Evolutionary conservation across 176 grass and related monocot genomes (phyloP).

Genomic region (Oryza punctata): DNA sequence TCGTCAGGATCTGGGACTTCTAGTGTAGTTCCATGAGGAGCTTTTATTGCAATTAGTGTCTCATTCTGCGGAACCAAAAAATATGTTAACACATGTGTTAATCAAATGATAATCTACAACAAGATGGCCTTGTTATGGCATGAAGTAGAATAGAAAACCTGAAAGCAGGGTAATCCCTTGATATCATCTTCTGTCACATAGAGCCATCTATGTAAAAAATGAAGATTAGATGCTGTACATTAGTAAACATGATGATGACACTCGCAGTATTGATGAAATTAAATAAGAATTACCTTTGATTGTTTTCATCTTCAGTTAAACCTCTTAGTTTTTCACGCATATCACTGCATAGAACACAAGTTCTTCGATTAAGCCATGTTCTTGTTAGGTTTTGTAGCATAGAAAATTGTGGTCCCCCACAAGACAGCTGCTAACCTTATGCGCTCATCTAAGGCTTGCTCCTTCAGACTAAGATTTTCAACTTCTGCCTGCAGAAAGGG

Average conservation of each 20-base stretch:
- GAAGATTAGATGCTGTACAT: slow-evolving; percentile 12
- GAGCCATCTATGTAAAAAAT: slow-evolving; percentile 74
- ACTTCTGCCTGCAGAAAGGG: slow-evolving; percentile 71
- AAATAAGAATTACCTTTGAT: slow-evolving; percentile 68
- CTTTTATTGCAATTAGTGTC: slow-evolving; percentile 97
- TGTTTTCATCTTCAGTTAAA: slow-evolving; percentile 92
- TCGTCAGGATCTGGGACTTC: slow-evolving; percentile 99
- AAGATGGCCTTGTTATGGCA: slow-evolving; percentile 25
- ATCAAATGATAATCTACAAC: not conserved
- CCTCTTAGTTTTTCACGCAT: slow-evolving; percentile 83
- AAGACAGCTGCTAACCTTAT: slow-evolving; percentile 65
- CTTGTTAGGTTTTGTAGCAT: slow-evolving; percentile 10
- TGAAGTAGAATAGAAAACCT: slow-evolving; percentile 57
- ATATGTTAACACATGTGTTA: not conserved
- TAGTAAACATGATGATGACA: slow-evolving; percentile 1
- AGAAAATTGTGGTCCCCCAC: not conserved
- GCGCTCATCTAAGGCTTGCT: slow-evolving; percentile 72
- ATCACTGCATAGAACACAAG: slow-evolving; percentile 61
- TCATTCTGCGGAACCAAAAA: slow-evolving; percentile 67
- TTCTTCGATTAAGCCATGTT: slow-evolving; percentile 25
- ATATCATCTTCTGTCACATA: slow-evolving; percentile 99
- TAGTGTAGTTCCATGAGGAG: slow-evolving; percentile 94
- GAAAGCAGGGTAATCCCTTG: slow-evolving; percentile 91
- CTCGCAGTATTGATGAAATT: slow-evolving; percentile 16
- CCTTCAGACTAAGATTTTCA: slow-evolving; percentile 76